Conservation (phyloP, 2,329 filamentous ascomycete species). For the Phaeosphaeriaceae sp. region DNA sequence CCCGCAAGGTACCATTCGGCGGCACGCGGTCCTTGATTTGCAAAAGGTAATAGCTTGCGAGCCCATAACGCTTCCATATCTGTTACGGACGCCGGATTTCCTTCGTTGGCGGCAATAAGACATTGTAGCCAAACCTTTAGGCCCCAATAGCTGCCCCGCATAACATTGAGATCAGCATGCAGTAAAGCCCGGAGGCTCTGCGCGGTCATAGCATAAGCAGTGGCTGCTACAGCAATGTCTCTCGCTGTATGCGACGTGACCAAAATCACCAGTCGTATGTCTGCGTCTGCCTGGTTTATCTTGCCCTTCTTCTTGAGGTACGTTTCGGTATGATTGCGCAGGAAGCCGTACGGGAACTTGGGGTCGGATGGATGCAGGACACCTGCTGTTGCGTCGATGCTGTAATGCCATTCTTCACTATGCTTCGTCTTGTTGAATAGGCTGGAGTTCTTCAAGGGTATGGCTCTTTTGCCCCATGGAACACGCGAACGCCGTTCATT, state of each 20-base stretch:
- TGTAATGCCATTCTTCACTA: slow-evolving; percentile 39
- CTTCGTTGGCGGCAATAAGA: slow-evolving; percentile 37
- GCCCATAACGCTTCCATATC: slow-evolving; percentile 39
- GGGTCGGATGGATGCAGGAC: slow-evolving; percentile 31
- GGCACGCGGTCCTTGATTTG: slow-evolving; percentile 26
- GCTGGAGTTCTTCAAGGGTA: slow-evolving; percentile 14
- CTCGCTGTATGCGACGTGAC: slow-evolving; percentile 25
- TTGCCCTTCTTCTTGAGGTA: slow-evolving; percentile 44
- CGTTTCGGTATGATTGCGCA: slow-evolving; percentile 32
- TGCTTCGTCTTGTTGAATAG: slow-evolving; percentile 35
- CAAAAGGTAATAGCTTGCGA: slow-evolving; percentile 29
- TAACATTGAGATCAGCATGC: slow-evolving; percentile 31
- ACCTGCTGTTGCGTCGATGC: slow-evolving; percentile 31
- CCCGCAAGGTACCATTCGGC: slow-evolving; percentile 34
- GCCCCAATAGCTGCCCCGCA: slow-evolving; percentile 36
- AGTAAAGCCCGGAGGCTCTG: slow-evolving; percentile 29
- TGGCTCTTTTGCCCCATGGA: slow-evolving; percentile 19
- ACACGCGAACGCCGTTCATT: slow-evolving; percentile 15
- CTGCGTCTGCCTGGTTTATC: slow-evolving; percentile 27
- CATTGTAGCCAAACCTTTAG: slow-evolving; percentile 36
- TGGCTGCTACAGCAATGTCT: slow-evolving; percentile 41
- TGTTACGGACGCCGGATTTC: slow-evolving; percentile 29
- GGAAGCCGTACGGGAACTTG: slow-evolving; percentile 29
- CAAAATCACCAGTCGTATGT: slow-evolving; percentile 28
- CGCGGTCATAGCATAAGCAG: slow-evolving; percentile 37